Evolutionary conservation across 257 asterid genomes (phyloP).

Genomic region (Gentiana dahurica): DNA sequence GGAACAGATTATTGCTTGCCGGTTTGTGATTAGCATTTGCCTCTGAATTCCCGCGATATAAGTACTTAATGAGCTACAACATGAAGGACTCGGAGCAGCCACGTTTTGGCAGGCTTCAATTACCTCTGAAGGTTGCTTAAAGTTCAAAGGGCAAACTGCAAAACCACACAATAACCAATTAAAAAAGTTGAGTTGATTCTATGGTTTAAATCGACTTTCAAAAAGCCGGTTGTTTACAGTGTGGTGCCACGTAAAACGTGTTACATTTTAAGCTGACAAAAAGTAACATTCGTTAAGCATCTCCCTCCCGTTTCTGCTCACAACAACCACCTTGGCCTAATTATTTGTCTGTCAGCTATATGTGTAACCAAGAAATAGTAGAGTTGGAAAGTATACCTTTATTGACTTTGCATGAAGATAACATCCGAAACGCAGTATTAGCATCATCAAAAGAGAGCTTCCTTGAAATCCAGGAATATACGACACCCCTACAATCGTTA

Average conservation of each 20-base stretch:
- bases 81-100: slow-evolving; percentile 76
- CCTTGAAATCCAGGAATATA: slow-evolving; percentile 76
- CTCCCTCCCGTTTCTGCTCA: too few species aligned
- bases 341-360: not conserved
- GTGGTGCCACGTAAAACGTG: too few species aligned
- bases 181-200: too few species aligned
- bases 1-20: slow-evolving; percentile 90
- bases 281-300: too few species aligned
- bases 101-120: slow-evolving; percentile 65
- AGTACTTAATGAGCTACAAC: slow-evolving; percentile 72
- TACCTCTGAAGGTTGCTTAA: slow-evolving; percentile 72
- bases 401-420: slow-evolving; percentile 95
- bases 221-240: too few species aligned
- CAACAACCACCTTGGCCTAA: too few species aligned
- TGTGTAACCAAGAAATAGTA: not conserved
- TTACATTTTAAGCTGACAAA: too few species aligned
- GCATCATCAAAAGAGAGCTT: slow-evolving; percentile 70
- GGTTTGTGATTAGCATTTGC: slow-evolving; percentile 91
- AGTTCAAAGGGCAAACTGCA: slow-evolving; percentile 88
- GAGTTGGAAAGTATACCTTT: slow-evolving; percentile 40
- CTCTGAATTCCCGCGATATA: slow-evolving; percentile 64
- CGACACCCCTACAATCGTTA: slow-evolving; percentile 87
- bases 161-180: not conserved
- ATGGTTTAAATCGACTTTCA: too few species aligned
- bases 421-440: slow-evolving; percentile 64